Conservation (phyloP, 768 basidiomycete genomes). For the Filobasidium floriforme region DNA sequence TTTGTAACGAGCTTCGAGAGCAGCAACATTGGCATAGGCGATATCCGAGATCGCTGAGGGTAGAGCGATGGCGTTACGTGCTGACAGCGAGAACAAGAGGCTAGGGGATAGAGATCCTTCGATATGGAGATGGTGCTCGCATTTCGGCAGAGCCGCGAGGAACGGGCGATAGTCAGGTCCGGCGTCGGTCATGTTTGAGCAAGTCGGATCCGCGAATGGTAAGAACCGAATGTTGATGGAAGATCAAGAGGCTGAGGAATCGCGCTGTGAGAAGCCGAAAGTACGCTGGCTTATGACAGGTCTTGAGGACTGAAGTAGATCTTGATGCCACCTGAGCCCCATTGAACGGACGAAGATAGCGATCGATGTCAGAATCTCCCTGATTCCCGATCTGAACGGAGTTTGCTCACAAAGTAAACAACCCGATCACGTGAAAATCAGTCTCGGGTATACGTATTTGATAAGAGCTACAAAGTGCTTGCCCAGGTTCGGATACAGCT, state of each 20-base stretch:
- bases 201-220: too few species aligned
- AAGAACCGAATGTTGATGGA: too few species aligned
- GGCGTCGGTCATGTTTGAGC: too few species aligned
- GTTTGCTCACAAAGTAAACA: background rate
- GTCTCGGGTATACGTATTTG: too few species aligned
- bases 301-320: too few species aligned
- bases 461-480: too few species aligned
- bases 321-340: background rate
- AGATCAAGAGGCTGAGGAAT: too few species aligned
- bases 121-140: conserved; percentile 35
- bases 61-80: conserved; percentile 24
- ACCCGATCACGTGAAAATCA: background rate
- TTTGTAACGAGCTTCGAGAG: conserved; percentile 26
- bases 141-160: conserved; percentile 12
- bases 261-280: too few species aligned
- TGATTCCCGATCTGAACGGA: background rate
- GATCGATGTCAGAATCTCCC: background rate
- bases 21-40: conserved; percentile 16
- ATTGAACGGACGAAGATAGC: background rate
- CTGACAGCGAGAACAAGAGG: conserved; percentile 26
- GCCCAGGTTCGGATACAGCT: too few species aligned
- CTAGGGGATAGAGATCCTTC: conserved; percentile 29
- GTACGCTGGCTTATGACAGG: too few species aligned
- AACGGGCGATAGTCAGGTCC: background rate
- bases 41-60: conserved; percentile 13